phyloP scores from a whole-genome alignment of 306 rosid species.

The Inga leiocalycina region DNA sequence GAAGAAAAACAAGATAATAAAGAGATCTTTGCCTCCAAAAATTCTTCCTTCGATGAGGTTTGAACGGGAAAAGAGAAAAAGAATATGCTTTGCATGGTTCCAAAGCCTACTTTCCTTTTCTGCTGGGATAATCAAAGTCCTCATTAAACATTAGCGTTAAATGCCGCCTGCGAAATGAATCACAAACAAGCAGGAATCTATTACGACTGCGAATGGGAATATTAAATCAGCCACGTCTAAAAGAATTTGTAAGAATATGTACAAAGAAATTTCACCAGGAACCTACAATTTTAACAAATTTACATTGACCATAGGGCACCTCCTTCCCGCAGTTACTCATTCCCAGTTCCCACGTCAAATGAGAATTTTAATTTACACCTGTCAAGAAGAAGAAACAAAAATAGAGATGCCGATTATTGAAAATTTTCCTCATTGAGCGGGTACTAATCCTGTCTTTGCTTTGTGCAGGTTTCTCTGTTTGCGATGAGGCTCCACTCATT shows the following conservation, averaged over 20 bases:
- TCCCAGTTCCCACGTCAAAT: neutral
- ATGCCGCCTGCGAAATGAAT: slow-evolving; percentile 31
- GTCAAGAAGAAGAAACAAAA: neutral
- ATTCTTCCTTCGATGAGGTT: neutral
- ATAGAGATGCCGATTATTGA: neutral
- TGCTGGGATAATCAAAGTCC: slow-evolving; percentile 26
- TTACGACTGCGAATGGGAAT: neutral
- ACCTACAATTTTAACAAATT: neutral
- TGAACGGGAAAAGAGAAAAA: slow-evolving; percentile 27
- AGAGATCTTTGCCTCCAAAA: slow-evolving; percentile 9
- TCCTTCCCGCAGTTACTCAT: neutral
- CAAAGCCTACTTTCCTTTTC: slow-evolving; percentile 50
- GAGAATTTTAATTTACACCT: neutral
- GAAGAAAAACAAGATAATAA: neutral
- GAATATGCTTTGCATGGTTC: slow-evolving; percentile 40
- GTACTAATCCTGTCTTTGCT: slow-evolving; percentile 12
- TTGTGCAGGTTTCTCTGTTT: neutral
- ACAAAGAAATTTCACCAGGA: neutral
- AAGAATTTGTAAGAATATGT: neutral
- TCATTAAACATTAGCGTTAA: slow-evolving; percentile 1
- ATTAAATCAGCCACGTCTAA: neutral
- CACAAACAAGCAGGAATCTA: slow-evolving; percentile 50
- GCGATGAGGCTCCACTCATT: slow-evolving; percentile 23
- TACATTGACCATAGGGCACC: neutral
- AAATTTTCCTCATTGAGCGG: neutral